Base-by-base conservation (phyloP, 371 early-diverging fungal species). In the Mucor mucedo region DNA sequence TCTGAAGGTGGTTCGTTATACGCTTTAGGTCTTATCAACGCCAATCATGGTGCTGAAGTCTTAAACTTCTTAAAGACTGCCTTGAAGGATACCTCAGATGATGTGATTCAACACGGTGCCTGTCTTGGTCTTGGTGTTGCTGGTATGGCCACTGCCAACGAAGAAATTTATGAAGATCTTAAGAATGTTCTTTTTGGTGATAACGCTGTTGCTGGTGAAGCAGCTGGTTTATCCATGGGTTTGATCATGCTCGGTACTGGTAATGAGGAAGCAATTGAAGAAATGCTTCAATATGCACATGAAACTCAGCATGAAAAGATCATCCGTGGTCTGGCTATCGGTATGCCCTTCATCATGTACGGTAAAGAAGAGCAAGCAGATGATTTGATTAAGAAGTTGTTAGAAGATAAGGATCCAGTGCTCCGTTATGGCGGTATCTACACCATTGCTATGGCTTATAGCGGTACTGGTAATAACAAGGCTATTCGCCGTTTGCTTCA, bases 241-340 rank as follows among this genome's bases (percentile, higher is more conserved):
- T 83, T 99, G 68, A 91, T 98, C 30, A 95, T 95, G 93, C 87
- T 98, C 55, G 99, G 99, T 49, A 94, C 94, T 16, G 92, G 86
- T n/a, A 87, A 91, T 13, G 77, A 84, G 35, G 83, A 87, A 62
- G 92, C 92, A 4, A 69, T 99, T 55, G 93, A 93, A 21, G 98
- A 97, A 66, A 94, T 99, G 93, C 82, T 97, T 39, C 91, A 90
- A 65, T 96, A 96, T 75, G 97, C 97, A 5, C 92, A 91, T 68
- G 98, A 97, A 62, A 99, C 98, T 5, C 95, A 94, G 75, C 99
- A 99, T 77, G 96, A 99, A 73, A 96, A 98, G 87, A 96, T 98
- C 66, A 96, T 98, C 62, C 93, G 98, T 57, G 95, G 98, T 55
- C 79, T 98, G 56, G 93, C 96, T 5, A 83, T 97, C 40, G 98